Percentiles rank a stretch among this genome's conserved stretches.
Evolutionary conservation across 1,284 basidiomycete genomes (phyloP).

Genomic region (Kalmanozyma brasiliensis): DNA sequence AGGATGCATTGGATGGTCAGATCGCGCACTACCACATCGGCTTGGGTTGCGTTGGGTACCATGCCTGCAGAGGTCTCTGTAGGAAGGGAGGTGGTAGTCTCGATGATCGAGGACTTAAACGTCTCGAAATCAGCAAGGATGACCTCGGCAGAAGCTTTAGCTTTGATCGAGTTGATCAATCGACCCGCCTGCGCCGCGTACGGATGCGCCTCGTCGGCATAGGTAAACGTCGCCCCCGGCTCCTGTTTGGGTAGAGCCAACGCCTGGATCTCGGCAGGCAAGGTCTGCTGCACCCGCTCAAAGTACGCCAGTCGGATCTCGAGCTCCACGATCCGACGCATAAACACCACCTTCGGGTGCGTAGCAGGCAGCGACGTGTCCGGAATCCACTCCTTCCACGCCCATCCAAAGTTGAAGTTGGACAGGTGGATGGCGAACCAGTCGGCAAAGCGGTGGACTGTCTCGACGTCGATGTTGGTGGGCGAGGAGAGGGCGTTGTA

Average conservation of each 20-base stretch:
- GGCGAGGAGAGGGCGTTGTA: constrained; percentile 71
- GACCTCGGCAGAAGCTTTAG: constrained; percentile 77
- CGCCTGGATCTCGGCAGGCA: constrained; percentile 80
- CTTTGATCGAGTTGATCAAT: constrained; percentile 83
- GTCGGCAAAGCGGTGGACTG: constrained; percentile 82
- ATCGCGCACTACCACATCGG: constrained; percentile 78
- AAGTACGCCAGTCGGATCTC: constrained; percentile 93
- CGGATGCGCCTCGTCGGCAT: constrained; percentile 78
- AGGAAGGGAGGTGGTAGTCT: constrained; percentile 26
- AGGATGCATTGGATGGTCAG: constrained; percentile 90
- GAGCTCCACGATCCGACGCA: constrained; percentile 86
- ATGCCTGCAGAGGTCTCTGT: constrained; percentile 70
- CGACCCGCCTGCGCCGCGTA: constrained; percentile 82
- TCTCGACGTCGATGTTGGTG: constrained; percentile 81
- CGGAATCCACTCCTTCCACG: constrained; percentile 99
- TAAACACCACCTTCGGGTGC: constrained; percentile 87
- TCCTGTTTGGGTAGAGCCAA: constrained; percentile 78
- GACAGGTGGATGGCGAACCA: constrained; percentile 98
- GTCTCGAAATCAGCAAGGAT: constrained; percentile 80
- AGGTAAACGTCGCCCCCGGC: constrained; percentile 84
- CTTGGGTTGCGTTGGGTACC: constrained; percentile 66
- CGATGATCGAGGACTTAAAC: constrained; percentile 50
- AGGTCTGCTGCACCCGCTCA: constrained; percentile 87
- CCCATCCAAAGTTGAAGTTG: constrained; percentile 98
- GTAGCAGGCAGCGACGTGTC: constrained; percentile 77